Evolutionary conservation across 176 grass and related monocot species (phyloP).

Genomic region (Aegilops tauschii): DNA sequence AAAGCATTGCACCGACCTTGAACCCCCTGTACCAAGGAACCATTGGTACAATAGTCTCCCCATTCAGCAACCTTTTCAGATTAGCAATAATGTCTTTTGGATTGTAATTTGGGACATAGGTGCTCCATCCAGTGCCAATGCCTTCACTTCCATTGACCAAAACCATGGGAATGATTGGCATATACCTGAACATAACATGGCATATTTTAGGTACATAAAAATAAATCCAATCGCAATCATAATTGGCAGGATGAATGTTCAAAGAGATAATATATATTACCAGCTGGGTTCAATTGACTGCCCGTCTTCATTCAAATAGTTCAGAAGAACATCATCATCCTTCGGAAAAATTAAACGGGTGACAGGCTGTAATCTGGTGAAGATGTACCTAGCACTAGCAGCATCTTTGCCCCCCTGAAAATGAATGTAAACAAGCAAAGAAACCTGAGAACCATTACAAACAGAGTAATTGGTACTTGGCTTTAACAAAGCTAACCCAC

Average conservation of each 20-base stretch:
- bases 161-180: slow-evolving; percentile 88
- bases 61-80: slow-evolving; percentile 59
- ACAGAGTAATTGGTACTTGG: background rate
- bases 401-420: slow-evolving; percentile 89
- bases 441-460: background rate
- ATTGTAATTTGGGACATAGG: slow-evolving; percentile 82
- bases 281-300: slow-evolving; percentile 84
- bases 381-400: slow-evolving; percentile 78
- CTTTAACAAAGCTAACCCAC: background rate
- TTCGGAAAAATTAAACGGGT: slow-evolving; percentile 77
- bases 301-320: slow-evolving; percentile 83
- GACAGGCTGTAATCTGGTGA: slow-evolving; percentile 47
- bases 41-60: slow-evolving; percentile 54
- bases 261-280: slow-evolving; percentile 40
- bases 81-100: slow-evolving; percentile 79
- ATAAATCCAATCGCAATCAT: background rate
- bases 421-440: background rate
- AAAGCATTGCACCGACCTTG: slow-evolving; percentile 48
- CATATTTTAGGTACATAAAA: background rate
- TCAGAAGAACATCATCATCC: slow-evolving; percentile 82
- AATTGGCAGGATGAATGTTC: background rate
- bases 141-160: slow-evolving; percentile 95
- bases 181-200: slow-evolving; percentile 54
- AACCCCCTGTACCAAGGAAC: slow-evolving; percentile 89
- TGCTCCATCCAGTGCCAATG: slow-evolving; percentile 94